Conservation (phyloP, 305 asterid species). For the Fraxinus baroniana region DNA sequence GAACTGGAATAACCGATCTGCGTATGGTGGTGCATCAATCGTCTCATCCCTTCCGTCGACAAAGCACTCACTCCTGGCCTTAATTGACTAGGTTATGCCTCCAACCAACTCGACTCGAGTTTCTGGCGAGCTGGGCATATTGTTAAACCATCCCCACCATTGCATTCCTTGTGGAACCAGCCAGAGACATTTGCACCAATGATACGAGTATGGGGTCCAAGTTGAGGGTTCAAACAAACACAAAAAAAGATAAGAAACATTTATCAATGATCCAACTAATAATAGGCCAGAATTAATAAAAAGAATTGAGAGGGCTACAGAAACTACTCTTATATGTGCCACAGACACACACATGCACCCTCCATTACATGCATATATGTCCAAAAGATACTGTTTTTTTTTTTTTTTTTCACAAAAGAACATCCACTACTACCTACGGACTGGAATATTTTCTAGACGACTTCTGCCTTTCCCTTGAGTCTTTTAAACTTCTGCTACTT, state of each 20-base stretch:
- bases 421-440: conserved; percentile 41
- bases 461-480: conserved; percentile 25
- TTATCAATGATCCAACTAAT: conserved; percentile 22
- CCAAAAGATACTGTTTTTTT: conserved; percentile 28
- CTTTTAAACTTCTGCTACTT: conserved; percentile 15
- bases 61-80: not conserved
- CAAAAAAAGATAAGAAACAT: conserved; percentile 5
- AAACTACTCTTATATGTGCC: conserved; percentile 35
- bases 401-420: conserved; percentile 24
- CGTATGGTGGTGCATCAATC: not conserved
- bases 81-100: not conserved
- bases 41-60: not conserved
- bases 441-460: conserved; percentile 31
- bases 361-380: conserved; percentile 44
- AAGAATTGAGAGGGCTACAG: conserved; percentile 33
- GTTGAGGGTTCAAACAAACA: conserved; percentile 2
- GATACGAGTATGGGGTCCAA: conserved; percentile 12
- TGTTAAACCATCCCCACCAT: not conserved
- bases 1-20: not conserved
- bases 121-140: not conserved
- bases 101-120: not conserved
- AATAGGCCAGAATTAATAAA: conserved; percentile 22
- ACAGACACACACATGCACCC: conserved; percentile 36
- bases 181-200: conserved; percentile 18
- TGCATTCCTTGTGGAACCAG: conserved; percentile 6